Conservation (phyloP, 768 basidiomycete genomes). For the Mycena haematopus region DNA sequence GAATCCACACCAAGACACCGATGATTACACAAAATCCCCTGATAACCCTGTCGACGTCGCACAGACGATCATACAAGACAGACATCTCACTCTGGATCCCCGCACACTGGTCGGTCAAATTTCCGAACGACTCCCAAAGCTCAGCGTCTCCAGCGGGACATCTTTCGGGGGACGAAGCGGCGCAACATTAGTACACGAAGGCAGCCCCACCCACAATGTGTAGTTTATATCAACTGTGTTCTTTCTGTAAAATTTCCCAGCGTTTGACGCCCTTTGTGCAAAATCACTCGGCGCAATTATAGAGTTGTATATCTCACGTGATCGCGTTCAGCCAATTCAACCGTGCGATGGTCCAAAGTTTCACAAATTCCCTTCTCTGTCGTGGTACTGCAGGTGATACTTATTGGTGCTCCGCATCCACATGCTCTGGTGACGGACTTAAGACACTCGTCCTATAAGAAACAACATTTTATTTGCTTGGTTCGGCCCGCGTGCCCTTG, state of each 20-base stretch:
- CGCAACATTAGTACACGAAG: slow-evolving; percentile 16
- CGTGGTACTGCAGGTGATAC: slow-evolving; percentile 5
- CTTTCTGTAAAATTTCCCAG: no score
- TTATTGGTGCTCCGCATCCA: not conserved
- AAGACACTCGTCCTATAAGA: not conserved
- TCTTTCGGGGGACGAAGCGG: slow-evolving; percentile 13
- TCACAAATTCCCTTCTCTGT: slow-evolving; percentile 11
- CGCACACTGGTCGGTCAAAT: slow-evolving; percentile 22
- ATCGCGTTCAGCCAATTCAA: slow-evolving; percentile 16
- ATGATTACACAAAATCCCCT: slow-evolving; percentile 49
- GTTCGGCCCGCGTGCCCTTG: not conserved
- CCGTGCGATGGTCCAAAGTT: not conserved
- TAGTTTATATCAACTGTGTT: no score
- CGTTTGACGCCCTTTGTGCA: not conserved
- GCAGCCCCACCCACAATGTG: not conserved
- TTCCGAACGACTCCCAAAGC: slow-evolving; percentile 25
- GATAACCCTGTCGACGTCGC: slow-evolving; percentile 37
- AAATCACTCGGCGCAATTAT: not conserved
- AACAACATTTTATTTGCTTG: slow-evolving; percentile 6
- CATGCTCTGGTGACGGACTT: not conserved
- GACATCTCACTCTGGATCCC: slow-evolving; percentile 14
- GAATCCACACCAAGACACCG: slow-evolving; percentile 50
- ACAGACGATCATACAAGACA: slow-evolving; percentile 28
- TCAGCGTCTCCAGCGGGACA: slow-evolving; percentile 18
- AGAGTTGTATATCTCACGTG: slow-evolving; percentile 12